A percentile compares a stretch with the other conserved stretches of the same genome.
These are phyloP conservation scores for Phytopythium cucurbitacearum DNA, from an alignment of 352 stramenopile species.

Conservation along the genomic window DNA sequence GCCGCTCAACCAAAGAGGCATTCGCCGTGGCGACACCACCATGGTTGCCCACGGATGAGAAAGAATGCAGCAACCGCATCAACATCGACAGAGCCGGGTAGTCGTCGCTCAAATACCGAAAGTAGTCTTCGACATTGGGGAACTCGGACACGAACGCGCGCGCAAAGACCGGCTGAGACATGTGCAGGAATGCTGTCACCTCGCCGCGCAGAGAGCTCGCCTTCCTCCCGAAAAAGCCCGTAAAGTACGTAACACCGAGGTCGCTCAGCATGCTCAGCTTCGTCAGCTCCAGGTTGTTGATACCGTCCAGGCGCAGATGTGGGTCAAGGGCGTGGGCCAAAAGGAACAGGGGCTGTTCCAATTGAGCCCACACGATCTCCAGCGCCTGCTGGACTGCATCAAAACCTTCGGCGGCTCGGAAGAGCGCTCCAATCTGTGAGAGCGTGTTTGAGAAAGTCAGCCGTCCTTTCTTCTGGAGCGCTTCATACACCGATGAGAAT, in stretches of 20 bases:
- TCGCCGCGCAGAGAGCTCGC: conserved; percentile 48
- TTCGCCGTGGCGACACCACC: neutral
- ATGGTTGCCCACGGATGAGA: conserved; percentile 24
- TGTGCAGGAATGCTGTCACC: conserved; percentile 65
- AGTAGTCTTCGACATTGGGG: conserved; percentile 55
- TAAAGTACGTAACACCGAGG: conserved; percentile 52
- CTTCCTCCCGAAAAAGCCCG: conserved; percentile 36
- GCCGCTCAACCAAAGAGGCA: neutral
- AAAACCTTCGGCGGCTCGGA: conserved; percentile 41
- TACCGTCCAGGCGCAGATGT: conserved; percentile 32
- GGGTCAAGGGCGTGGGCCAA: conserved; percentile 59
- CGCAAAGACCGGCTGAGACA: conserved; percentile 43
- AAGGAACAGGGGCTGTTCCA: conserved; percentile 66
- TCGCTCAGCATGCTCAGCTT: conserved; percentile 64
- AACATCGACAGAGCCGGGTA: conserved; percentile 56
- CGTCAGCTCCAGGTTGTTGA: conserved; percentile 37
- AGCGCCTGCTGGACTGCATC: conserved; percentile 37
- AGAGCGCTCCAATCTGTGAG: conserved; percentile 40
- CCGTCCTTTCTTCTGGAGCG: conserved; percentile 9
- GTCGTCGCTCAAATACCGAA: conserved; percentile 58
- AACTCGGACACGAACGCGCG: conserved; percentile 55
- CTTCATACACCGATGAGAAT: conserved; percentile 25
- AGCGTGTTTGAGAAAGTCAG: conserved; percentile 37
- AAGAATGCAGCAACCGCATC: conserved; percentile 56
- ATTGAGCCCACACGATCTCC: conserved; percentile 44